Conservation (phyloP, 495 filamentous ascomycete species). For the Aspergillus sparsus region DNA sequence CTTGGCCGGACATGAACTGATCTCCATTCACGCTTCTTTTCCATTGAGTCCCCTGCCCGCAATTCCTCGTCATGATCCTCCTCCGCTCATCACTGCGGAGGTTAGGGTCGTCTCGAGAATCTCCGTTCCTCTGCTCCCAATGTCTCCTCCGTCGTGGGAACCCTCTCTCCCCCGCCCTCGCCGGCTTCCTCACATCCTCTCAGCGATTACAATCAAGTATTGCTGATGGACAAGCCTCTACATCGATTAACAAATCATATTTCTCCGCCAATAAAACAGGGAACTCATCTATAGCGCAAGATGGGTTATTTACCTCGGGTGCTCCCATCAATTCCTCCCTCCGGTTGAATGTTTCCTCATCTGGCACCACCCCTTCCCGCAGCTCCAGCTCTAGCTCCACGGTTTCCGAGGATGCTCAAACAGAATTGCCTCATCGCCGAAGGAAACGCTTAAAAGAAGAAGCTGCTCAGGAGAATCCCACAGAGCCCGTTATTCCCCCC, state of each 20-base stretch:
- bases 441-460: slow-evolving; percentile 53
- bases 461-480: slow-evolving; percentile 22
- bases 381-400: slow-evolving; percentile 14
- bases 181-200: slow-evolving; percentile 39
- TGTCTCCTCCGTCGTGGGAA: slow-evolving; percentile 32
- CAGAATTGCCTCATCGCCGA: slow-evolving; percentile 51
- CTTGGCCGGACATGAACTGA: slow-evolving; percentile 28
- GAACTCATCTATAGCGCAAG: slow-evolving; percentile 23
- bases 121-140: slow-evolving; percentile 34
- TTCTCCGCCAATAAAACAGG: slow-evolving; percentile 41
- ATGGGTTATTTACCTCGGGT: slow-evolving; percentile 35
- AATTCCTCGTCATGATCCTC: slow-evolving; percentile 41
- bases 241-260: slow-evolving; percentile 41
- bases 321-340: slow-evolving; percentile 27
- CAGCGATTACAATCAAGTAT: slow-evolving; percentile 34
- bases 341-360: neutral
- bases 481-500: slow-evolving; percentile 58
- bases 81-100: slow-evolving; percentile 44
- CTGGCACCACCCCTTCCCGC: slow-evolving; percentile 4
- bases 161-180: slow-evolving; percentile 24
- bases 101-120: slow-evolving; percentile 36
- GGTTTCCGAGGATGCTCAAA: slow-evolving; percentile 27
- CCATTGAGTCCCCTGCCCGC: neutral
- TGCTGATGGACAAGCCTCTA: slow-evolving; percentile 29
- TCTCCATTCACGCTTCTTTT: neutral